Evolutionary conservation across 2,329 filamentous ascomycete genomes (phyloP).

Genomic region (Trichoderma breve): DNA sequence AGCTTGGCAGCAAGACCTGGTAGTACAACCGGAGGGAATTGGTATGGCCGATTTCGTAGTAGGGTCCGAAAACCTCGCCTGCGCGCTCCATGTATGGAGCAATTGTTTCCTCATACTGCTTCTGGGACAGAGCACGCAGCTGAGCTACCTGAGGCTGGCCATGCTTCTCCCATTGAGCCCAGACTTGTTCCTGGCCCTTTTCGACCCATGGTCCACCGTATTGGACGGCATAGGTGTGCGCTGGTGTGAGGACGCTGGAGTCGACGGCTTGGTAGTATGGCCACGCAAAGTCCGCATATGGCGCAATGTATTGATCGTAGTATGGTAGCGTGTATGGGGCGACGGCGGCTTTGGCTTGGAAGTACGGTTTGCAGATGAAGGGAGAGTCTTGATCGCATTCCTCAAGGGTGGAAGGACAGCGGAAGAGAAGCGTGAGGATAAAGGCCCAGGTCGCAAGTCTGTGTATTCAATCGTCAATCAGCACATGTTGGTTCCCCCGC

Average conservation of each 20-base stretch:
- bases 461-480: conserved; percentile 6
- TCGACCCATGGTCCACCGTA: conserved; percentile 74
- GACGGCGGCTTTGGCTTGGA: conserved; percentile 60
- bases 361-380: conserved; percentile 79
- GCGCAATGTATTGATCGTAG: conserved; percentile 79
- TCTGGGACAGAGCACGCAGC: conserved; percentile 58
- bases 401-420: conserved; percentile 71
- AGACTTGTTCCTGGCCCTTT: conserved; percentile 63
- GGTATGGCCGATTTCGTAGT: conserved; percentile 64
- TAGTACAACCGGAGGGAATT: conserved; percentile 68
- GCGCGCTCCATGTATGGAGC: conserved; percentile 70
- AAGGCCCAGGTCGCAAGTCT: conserved; percentile 85
- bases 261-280: conserved; percentile 70
- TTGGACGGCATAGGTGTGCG: conserved; percentile 62
- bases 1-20: conserved; percentile 71
- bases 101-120: conserved; percentile 68
- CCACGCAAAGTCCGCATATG: conserved; percentile 72
- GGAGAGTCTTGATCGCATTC: conserved; percentile 69
- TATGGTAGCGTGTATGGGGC: conserved; percentile 79
- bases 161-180: conserved; percentile 74
- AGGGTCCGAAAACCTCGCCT: conserved; percentile 61
- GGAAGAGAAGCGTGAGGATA: conserved; percentile 75
- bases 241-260: conserved; percentile 66
- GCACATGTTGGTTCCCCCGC: background rate
- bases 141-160: conserved; percentile 71